phyloP scores from a whole-genome alignment of 2,329 filamentous ascomycete genomes.

The Phyllosticta ampelicida region DNA sequence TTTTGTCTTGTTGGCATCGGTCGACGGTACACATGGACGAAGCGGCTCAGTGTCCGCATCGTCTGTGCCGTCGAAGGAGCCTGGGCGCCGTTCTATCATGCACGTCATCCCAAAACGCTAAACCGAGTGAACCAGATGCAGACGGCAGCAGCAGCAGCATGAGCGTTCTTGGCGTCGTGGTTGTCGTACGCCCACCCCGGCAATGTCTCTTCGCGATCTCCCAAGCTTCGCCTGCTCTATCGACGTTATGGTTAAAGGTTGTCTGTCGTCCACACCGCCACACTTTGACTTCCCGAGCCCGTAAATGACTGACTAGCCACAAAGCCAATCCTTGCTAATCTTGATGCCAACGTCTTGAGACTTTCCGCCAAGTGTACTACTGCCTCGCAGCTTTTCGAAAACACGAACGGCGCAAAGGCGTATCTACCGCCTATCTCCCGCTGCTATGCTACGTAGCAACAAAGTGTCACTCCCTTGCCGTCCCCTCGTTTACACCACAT shows the following conservation, averaged over 20 bases:
- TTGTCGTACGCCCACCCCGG: background rate
- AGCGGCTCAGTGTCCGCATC: background rate
- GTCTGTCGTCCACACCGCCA: background rate
- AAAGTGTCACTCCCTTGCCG: constrained; percentile 23
- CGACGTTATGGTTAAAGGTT: background rate
- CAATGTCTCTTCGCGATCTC: background rate
- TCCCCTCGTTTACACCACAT: background rate
- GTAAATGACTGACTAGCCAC: background rate
- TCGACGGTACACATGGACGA: background rate
- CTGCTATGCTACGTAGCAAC: background rate
- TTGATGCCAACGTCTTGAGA: background rate
- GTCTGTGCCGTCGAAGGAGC: background rate
- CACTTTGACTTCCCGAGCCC: background rate
- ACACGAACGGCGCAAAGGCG: background rate
- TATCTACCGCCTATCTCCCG: background rate
- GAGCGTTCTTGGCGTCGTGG: too few relatives aligned
- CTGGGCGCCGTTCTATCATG: background rate
- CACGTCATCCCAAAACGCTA: background rate
- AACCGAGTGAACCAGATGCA: background rate
- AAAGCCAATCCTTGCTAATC: background rate
- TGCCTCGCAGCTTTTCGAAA: background rate
- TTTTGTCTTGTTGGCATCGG: background rate
- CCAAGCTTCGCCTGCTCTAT: background rate
- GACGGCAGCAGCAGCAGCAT: background rate
- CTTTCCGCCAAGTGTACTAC: background rate